A percentile compares a stretch with the other conserved stretches of the same genome.
Conservation (phyloP, 495 filamentous ascomycete species). For the Hyaloscypha hepaticicola region DNA sequence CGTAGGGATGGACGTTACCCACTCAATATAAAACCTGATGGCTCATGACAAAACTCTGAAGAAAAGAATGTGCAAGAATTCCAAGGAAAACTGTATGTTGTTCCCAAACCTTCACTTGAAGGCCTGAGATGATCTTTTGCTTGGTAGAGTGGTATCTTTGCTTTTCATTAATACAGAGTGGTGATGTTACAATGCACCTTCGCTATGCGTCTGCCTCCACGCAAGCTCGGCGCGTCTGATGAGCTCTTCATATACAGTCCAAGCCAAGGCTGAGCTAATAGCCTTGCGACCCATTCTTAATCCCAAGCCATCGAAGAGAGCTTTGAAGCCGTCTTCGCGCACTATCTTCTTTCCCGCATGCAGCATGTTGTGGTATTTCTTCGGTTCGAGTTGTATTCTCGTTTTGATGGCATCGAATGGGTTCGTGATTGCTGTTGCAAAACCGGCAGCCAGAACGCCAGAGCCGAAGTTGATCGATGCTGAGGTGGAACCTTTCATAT, state of each 20-base stretch:
- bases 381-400: slow-evolving; percentile 84
- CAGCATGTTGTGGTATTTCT: slow-evolving; percentile 80
- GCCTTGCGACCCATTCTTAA: slow-evolving; percentile 91
- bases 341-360: slow-evolving; percentile 75
- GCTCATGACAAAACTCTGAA: background rate
- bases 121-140: background rate
- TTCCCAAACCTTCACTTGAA: background rate
- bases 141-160: slow-evolving; percentile 22
- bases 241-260: slow-evolving; percentile 95
- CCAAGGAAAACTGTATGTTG: background rate
- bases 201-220: slow-evolving; percentile 42
- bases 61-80: background rate
- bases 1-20: slow-evolving; percentile 28
- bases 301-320: slow-evolving; percentile 83
- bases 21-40: slow-evolving; percentile 16
- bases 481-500: slow-evolving; percentile 43
- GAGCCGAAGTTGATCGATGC: slow-evolving; percentile 82
- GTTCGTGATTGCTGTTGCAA: slow-evolving; percentile 87
- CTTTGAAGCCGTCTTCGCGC: slow-evolving; percentile 72
- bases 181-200: slow-evolving; percentile 20
- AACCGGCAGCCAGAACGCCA: slow-evolving; percentile 72
- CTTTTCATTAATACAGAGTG: slow-evolving; percentile 18
- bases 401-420: slow-evolving; percentile 98
- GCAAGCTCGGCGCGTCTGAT: slow-evolving; percentile 71
- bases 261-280: slow-evolving; percentile 84